Evolutionary conservation across 1,139 yeast genomes (phyloP), one percentile per base, ranked within the genome.

Genomic region (Casaregolazyma lundiana): DNA sequence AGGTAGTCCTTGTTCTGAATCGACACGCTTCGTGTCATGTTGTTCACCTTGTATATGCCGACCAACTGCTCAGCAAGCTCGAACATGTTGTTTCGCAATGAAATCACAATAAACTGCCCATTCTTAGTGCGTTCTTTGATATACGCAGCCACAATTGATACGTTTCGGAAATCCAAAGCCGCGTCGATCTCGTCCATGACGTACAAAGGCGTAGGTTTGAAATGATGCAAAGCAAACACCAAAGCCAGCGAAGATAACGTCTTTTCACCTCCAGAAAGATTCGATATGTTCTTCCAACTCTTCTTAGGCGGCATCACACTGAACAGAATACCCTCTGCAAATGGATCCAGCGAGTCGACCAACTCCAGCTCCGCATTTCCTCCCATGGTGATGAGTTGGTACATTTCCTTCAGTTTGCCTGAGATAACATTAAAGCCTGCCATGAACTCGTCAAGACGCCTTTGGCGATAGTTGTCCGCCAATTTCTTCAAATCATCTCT

Each of bases 141-240:
- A 63, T 94, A 94, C 60, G 90, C 90, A 2, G 98, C 99, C 47
- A 94, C 96, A 67, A 92, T 92, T 11, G 96, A 87, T 42, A 94
- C 98, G 61, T 94, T 94, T 63, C 97, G 74, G 68, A 92, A 94
- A 69, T 94, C 99, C 56, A 94, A 75, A 1, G 99, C 99, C 0
- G 99, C 99, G 69, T 94, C 99, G 58, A 94, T 92, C 69, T 94
- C 99, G 70, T 94, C 99, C 99, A 94, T 94, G 32, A 94, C 98
- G 63, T 94, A 94, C 41, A 94, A 70, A 6, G 99, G 98, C 0
- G 98, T 94, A 1, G 99, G 99, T 63, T 89, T 92, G 65, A 88
- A 94, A 58, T 86, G 87, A 64, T 94, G 98, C 39, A 94, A 76
- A 0, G 98, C 98, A 75, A 94, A 94, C 4, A 94, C 98, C 54